Evolutionary conservation across 2,329 filamentous ascomycete genomes (phyloP), one percentile per base, ranked within the genome.

Genomic region (Fusarium sp.): DNA sequence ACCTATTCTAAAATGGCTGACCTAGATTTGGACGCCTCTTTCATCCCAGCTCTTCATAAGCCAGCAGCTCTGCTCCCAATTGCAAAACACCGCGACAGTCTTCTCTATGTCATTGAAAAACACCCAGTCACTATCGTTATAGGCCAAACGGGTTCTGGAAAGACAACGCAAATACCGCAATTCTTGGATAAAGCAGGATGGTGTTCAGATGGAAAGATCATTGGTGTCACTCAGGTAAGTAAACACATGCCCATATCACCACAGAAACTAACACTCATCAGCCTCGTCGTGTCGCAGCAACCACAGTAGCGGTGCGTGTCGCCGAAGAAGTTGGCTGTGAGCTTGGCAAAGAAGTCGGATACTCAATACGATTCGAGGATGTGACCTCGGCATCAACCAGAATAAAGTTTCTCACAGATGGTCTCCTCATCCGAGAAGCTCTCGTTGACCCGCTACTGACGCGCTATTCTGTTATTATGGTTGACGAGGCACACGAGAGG

Each of bases 371-470:
- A 20, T 92, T 99, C 75, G 95, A 99, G 77, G 95, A 98, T 85
- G 88, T 93, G 68, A 97, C 94, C 8, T 97, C 94, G 21, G 86
- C 91, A 20, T 85, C 88, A 33, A 99, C 96, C 2, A 89, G 89
- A 53, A 95, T 99, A 82, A 98, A 99, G 78, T 98, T 98, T 76
- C 82, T 98, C 68, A 99, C 95, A 1, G 96, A 99, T 81, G 95
- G 95, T 1, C 84, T 99, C 48, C 86, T 99, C 31, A 89, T 99
- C 54, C 86, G 95, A 74, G 96, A 99, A 80, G 96, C 95, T 28
- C 86, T 99, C 7, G 93, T 98, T 6, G 96, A 99, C 79, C 96
- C 96, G 15, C 82, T 98, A 6, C 82, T 99, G 35, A 96, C 93
- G 21, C 88, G 93, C 13, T 99, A 99, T 78, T 97, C 94, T 0